Base-by-base conservation (phyloP, 345 rosid species). In the Syzygium aromaticum region DNA sequence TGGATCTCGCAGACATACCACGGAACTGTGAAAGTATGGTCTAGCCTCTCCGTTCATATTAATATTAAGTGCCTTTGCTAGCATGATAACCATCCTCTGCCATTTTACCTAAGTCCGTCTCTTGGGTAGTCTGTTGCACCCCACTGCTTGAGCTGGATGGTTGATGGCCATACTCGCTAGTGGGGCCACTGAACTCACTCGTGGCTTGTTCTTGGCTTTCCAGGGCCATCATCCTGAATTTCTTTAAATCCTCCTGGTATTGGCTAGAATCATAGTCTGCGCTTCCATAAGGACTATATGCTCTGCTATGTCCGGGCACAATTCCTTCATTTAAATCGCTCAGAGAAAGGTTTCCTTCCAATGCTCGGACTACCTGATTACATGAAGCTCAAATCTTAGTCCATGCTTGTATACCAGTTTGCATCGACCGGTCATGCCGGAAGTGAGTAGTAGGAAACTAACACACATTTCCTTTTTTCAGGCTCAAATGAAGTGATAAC, bases 351-450 rank as follows among this genome's bases (percentile, higher is more conserved):
- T 95, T 95, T 61, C 98, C 99, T 90, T 94, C 98, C 61, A 97
- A 90, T 83, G 94, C 97, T 92, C 96, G 95, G 88, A 95, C 96
- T 49, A 97, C 90, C 99, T 97, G 94, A 88, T 73, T 19, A 33
- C 80, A 73, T 5, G 0, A 73, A 73, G 46, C 11, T 73, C 25
- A 0, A 67, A 73, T 73, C 80, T 73, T 73, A 73, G 21, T 33
- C 25, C 25, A 33, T 3, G 10, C 22, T 73, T 17, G 80, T 73
- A 33, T 22, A 73, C 80, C 80, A 73, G 9, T 38, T 33, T 33
- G 25, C 80, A 38, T 73, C 2, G 9, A 67, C 11, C 13, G 1
- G 78, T 67, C 46, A 67, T 67, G 40, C 23, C 0, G 1, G 80
- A 38, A 73, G 25, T 7, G 1, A 73, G 13, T 33, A 1, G 80